These are phyloP conservation scores for Calocybe cyanea DNA, from an alignment of 768 basidiomycete species.

Conservation along the genomic window DNA sequence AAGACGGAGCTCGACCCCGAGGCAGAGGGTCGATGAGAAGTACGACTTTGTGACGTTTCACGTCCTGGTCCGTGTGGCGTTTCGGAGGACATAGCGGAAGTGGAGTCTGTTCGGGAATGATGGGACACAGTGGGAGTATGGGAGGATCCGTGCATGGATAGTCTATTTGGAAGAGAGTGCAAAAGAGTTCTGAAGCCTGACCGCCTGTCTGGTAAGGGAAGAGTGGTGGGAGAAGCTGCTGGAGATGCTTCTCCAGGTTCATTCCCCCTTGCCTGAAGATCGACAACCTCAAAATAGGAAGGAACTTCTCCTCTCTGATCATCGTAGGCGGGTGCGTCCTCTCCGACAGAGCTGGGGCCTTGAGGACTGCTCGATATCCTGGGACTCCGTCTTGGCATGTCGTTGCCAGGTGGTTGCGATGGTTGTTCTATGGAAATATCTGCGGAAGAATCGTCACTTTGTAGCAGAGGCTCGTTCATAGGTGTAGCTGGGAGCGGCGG, in stretches of 20 bases:
- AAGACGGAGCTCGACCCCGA: conserved; percentile 32
- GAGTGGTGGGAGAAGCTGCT: conserved; percentile 12
- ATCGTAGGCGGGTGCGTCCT: conserved; percentile 16
- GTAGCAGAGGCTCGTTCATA: conserved; percentile 39
- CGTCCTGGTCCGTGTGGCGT: conserved; percentile 19
- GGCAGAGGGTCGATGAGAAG: conserved; percentile 26
- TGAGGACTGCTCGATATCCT: conserved; percentile 28
- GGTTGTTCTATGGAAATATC: conserved; percentile 19
- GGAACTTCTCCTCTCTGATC: conserved; percentile 56
- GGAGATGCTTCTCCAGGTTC: conserved; percentile 6
- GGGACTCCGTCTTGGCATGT: conserved; percentile 21
- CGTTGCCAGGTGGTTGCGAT: conserved; percentile 17
- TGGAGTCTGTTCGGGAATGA: conserved; percentile 30
- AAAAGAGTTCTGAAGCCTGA: conserved; percentile 50
- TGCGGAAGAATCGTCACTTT: conserved; percentile 23
- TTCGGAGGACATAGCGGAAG: conserved; percentile 21
- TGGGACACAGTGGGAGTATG: conserved; percentile 19
- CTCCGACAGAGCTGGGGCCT: conserved; percentile 25
- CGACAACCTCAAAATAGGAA: conserved; percentile 59
- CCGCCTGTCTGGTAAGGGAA: conserved; percentile 24
- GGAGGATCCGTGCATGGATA: conserved; percentile 24
- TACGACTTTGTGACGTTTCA: conserved; percentile 22
- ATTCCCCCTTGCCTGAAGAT: conserved; percentile 4
- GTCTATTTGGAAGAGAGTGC: conserved; percentile 27
- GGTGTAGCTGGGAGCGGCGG: conserved; percentile 36